Evolutionary conservation across 2,329 filamentous ascomycete species (phyloP).

Genomic region (Arthrobotrys musiformis): DNA sequence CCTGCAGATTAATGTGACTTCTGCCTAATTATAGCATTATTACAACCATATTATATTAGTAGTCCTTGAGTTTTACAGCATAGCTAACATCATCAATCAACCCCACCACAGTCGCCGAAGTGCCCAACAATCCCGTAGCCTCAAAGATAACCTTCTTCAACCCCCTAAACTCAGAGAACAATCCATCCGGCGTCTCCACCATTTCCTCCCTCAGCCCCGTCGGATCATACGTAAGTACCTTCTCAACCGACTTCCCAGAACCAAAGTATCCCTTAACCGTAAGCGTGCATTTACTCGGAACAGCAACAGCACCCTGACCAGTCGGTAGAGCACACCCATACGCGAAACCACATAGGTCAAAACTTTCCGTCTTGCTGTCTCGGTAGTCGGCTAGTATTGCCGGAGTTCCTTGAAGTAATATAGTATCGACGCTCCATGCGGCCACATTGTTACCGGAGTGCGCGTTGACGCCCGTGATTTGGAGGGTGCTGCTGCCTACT

Average conservation of each 20-base stretch:
- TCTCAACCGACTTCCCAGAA: not conserved
- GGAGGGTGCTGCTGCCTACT: not conserved
- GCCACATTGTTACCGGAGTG: constrained; percentile 4
- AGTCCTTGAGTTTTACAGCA: no score
- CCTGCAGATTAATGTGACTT: no score
- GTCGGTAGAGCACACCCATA: constrained; percentile 3
- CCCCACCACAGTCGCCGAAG: not conserved
- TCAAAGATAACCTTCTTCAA: constrained; percentile 11
- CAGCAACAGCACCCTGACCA: not conserved
- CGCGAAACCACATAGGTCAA: constrained; percentile 8
- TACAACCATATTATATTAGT: no score
- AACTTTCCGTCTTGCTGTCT: constrained; percentile 12
- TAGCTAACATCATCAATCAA: constrained; percentile 9
- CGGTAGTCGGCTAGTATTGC: constrained; percentile 6
- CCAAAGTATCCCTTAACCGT: constrained; percentile 6
- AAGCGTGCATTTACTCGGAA: not conserved
- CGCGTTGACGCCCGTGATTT: not conserved
- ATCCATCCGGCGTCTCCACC: not conserved
- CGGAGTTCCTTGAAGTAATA: not conserved
- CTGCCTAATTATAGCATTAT: no score
- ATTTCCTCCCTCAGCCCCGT: not conserved
- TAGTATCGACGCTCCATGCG: not conserved
- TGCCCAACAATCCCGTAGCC: not conserved
- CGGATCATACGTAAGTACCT: not conserved
- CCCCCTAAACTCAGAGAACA: not conserved